Percentiles rank a stretch among this genome's conserved stretches.
phyloP scores from a whole-genome alignment of 441 rosid species.

The Croton laevigatus region DNA sequence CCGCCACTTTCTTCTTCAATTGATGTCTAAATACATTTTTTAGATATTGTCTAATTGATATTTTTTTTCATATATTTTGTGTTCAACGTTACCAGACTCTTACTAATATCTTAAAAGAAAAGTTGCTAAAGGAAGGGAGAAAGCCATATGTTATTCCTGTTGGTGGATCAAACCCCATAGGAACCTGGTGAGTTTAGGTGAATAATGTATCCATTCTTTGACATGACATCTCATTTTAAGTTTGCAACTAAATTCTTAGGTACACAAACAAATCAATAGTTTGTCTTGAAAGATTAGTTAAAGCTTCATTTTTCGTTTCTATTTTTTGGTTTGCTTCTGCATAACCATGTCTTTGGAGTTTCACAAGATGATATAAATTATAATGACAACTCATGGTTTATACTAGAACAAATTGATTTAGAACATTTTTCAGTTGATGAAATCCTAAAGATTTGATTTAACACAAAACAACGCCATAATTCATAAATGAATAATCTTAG shows the following conservation, averaged over 20 bases:
- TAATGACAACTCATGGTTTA: too few relatives aligned
- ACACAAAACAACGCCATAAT: too few relatives aligned
- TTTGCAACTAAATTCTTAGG: background rate
- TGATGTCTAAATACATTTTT: conserved; percentile 3
- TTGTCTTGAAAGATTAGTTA: too few relatives aligned
- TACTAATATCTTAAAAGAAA: conserved; percentile 64
- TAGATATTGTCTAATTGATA: conserved; percentile 7
- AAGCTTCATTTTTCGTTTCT: too few relatives aligned
- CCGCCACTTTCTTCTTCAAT: background rate
- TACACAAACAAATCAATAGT: too few relatives aligned
- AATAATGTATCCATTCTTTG: background rate
- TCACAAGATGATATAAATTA: too few relatives aligned
- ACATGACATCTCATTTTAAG: background rate
- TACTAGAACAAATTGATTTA: too few relatives aligned
- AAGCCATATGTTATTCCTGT: conserved; percentile 93
- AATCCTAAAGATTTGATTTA: too few relatives aligned
- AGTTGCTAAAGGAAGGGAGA: conserved; percentile 69
- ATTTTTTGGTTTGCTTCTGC: too few relatives aligned
- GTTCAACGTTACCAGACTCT: conserved; percentile 54
- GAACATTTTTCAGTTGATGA: too few relatives aligned
- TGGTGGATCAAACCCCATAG: conserved; percentile 92
- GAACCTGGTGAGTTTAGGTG: conserved; percentile 78
- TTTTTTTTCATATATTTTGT: background rate
- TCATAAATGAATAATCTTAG: too few relatives aligned
- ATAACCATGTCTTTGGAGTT: too few relatives aligned